Evolutionary conservation across 305 asterid genomes (phyloP).

Genomic region (Fraxinus greggii): DNA sequence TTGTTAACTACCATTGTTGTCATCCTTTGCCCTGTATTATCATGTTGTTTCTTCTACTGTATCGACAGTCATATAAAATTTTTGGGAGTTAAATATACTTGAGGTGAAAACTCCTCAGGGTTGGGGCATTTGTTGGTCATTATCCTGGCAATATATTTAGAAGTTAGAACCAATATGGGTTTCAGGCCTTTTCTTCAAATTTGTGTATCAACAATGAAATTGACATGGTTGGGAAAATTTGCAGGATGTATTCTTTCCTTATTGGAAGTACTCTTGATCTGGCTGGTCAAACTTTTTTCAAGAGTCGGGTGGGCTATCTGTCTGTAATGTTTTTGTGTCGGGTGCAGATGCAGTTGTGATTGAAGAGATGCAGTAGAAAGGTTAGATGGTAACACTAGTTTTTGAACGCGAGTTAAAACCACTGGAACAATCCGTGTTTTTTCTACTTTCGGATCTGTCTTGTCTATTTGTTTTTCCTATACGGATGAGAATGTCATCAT

Average conservation of each 20-base stretch:
- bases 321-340: constrained; percentile 18
- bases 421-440: constrained; percentile 21
- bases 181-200: background rate
- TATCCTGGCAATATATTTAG: background rate
- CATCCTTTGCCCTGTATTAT: background rate
- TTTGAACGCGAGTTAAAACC: constrained; percentile 19
- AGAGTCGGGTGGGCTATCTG: constrained; percentile 28
- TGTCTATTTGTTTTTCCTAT: constrained; percentile 18
- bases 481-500: constrained; percentile 13
- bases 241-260: constrained; percentile 28
- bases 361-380: constrained; percentile 23
- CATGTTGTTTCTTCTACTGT: too few species aligned
- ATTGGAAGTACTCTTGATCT: constrained; percentile 13
- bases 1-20: background rate
- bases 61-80: background rate
- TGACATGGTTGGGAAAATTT: constrained; percentile 10
- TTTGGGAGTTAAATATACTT: background rate
- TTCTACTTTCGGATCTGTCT: constrained; percentile 17
- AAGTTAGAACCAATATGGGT: background rate
- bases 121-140: background rate
- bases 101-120: background rate
- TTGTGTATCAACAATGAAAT: constrained; percentile 8
- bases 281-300: constrained; percentile 27
- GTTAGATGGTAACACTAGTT: constrained; percentile 16
- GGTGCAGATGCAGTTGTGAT: constrained; percentile 5